A percentile compares a stretch with the other conserved stretches of the same genome.
These are phyloP conservation scores for Medicago arabica DNA, from an alignment of 306 rosid species.

Conservation along the genomic window DNA sequence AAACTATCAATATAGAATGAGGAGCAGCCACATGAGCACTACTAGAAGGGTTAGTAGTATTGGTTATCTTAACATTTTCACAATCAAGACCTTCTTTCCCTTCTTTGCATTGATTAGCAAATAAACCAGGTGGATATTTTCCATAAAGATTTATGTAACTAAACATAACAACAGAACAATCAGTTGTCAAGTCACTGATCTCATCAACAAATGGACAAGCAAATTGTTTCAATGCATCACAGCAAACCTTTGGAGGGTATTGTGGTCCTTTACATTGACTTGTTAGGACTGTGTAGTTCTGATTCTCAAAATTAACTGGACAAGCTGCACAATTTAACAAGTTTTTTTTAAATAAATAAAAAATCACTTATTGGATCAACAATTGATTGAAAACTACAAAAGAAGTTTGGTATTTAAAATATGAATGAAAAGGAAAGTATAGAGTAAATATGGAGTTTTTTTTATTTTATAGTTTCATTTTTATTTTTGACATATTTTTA, in stretches of 20 bases:
- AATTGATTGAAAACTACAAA: background rate
- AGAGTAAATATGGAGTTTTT: too few relatives aligned
- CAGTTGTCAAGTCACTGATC: constrained; percentile 52
- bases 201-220: constrained; percentile 64
- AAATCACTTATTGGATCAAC: too few relatives aligned
- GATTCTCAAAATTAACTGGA: constrained; percentile 59
- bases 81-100: constrained; percentile 74
- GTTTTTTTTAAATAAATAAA: too few relatives aligned
- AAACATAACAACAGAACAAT: constrained; percentile 80
- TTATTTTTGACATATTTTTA: too few relatives aligned
- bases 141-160: constrained; percentile 91
- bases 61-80: background rate
- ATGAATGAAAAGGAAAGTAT: background rate
- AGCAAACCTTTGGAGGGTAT: constrained; percentile 68
- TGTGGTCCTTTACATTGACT: constrained; percentile 92
- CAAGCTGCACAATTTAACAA: constrained; percentile 58
- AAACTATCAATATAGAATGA: constrained; percentile 31
- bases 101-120: constrained; percentile 74
- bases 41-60: constrained; percentile 1
- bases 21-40: constrained; percentile 34
- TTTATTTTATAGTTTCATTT: too few relatives aligned
- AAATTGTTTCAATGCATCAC: constrained; percentile 81
- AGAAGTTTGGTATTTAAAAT: background rate
- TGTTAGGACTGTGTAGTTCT: constrained; percentile 84
- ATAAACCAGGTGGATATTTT: constrained; percentile 87